Evolutionary conservation across 129 eudicot genomes (phyloP), one percentile per base, ranked within the genome.

Genomic region (Saposhnikovia divaricata): DNA sequence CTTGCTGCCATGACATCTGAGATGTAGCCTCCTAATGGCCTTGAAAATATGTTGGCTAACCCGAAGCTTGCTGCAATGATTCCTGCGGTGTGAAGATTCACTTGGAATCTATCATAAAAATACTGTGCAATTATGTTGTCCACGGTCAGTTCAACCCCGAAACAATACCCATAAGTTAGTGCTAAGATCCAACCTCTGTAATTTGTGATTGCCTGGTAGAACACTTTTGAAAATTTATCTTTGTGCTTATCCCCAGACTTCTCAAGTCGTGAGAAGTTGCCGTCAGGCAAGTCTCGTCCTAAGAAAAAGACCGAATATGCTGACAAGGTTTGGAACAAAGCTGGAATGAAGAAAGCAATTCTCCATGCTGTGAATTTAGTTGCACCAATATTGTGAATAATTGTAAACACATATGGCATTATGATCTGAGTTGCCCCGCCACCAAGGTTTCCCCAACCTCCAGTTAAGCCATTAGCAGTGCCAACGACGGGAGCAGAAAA

Each of bases 361-460:
- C 87, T 51, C 84, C 87, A 84, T 25, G 87, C 87, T 23, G 82
- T 59, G 43, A 68, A 84, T 7, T 57, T 71, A 21, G 45, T 77
- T 44, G 79, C 57, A 19, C 87, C 87, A 2, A 53, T n/a, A 4
- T 38, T 1, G 0, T 57, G 75, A 48, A 81, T 84, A 51, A 72
- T 31, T 43, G 77, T 27, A 44, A 80, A 84, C 14, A 84, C 84
- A 9, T 76, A 81, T 3, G 87, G 87, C 87, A 84, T 84, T 40
- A 84, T 71, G 38, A 84, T 78, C 82, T 84, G 87, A 23, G 87
- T 77, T 1, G 82, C 84, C 42, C 87, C 87, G 4, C 84, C 84
- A 3, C 87, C 87, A 6, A 84, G 79, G 63, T 84, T 84, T 0
- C 84, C 87, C 87, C 87, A 84, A 5, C 87, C 87, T 27, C 76